These are phyloP conservation scores for Gymnopus androsaceus DNA, from an alignment of 1,284 basidiomycete genomes.

Conservation along the genomic window DNA sequence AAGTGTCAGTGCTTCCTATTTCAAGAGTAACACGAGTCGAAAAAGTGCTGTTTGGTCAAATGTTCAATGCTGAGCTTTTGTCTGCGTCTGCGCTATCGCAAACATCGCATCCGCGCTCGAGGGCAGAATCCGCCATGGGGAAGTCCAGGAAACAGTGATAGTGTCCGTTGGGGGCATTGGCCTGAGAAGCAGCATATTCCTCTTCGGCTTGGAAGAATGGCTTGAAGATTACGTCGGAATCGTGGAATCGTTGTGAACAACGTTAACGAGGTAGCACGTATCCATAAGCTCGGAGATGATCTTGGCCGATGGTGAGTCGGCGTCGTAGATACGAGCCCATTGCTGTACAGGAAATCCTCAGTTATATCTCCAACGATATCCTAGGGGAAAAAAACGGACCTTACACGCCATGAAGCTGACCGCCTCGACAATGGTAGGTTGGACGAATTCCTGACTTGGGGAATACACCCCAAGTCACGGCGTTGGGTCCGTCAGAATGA, in stretches of 20 bases:
- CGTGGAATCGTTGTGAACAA: conserved; percentile 96
- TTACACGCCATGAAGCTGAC: conserved; percentile 98
- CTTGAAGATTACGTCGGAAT: conserved; percentile 81
- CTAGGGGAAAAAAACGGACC: conserved; percentile 43
- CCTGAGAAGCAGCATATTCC: conserved; percentile 50
- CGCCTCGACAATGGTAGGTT: conserved; percentile 97
- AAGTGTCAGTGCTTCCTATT: too few relatives aligned
- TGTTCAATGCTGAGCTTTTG: too few relatives aligned
- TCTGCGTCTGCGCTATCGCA: too few relatives aligned
- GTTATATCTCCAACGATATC: conserved; percentile 51
- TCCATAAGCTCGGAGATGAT: conserved; percentile 83
- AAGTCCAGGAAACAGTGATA: too few relatives aligned
- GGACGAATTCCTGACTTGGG: conserved; percentile 97
- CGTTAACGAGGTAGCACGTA: conserved; percentile 88
- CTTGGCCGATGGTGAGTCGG: conserved; percentile 72
- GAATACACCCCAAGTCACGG: conserved; percentile 99
- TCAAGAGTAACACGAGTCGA: too few relatives aligned
- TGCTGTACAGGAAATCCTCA: conserved; percentile 95
- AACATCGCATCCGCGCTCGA: too few relatives aligned
- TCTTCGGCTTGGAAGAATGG: conserved; percentile 81
- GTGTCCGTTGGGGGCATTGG: conserved; percentile 32
- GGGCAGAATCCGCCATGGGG: too few relatives aligned
- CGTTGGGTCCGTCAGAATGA: conserved; percentile 90
- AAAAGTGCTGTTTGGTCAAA: too few relatives aligned
- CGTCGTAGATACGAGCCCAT: conserved; percentile 91